Percentiles rank a stretch among this genome's conserved stretches.
phyloP scores from a whole-genome alignment of 495 filamentous ascomycete genomes.

The Penicillium fimorum region DNA sequence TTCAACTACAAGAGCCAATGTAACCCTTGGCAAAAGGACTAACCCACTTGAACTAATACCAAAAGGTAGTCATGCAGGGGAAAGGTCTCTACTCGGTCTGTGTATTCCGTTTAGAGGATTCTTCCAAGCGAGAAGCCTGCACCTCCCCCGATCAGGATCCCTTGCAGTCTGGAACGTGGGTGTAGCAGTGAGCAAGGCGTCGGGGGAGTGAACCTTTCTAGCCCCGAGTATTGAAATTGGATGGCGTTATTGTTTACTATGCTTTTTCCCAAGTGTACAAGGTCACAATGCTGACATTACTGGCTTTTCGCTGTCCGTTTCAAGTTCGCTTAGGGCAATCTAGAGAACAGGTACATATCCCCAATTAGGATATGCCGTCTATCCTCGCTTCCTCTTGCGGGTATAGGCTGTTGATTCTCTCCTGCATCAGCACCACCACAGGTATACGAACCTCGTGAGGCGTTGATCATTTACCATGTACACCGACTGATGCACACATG shows the following conservation, averaged over 20 bases:
- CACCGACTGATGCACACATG: constrained; percentile 12
- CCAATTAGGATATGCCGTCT: neutral
- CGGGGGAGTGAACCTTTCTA: neutral
- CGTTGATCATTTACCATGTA: neutral
- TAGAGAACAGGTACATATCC: neutral
- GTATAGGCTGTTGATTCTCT: neutral
- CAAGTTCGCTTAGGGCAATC: neutral
- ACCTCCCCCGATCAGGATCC: neutral
- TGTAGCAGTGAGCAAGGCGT: neutral
- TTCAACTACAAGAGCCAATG: neutral
- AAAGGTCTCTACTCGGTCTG: neutral
- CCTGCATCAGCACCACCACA: neutral
- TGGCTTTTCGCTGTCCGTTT: neutral
- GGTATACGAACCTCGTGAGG: constrained; percentile 5
- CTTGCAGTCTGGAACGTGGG: constrained; percentile 12
- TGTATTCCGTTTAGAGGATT: neutral
- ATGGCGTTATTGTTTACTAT: neutral
- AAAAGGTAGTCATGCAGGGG: constrained; percentile 12
- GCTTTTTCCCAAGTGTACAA: neutral
- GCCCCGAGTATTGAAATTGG: neutral
- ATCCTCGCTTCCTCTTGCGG: neutral
- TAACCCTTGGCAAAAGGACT: constrained; percentile 5
- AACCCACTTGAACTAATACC: neutral
- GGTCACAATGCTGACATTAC: neutral
- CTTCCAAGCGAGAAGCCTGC: constrained; percentile 3